Evolutionary conservation across 352 stramenopile species (phyloP).

Genomic region (Phytophthora podocarpi): DNA sequence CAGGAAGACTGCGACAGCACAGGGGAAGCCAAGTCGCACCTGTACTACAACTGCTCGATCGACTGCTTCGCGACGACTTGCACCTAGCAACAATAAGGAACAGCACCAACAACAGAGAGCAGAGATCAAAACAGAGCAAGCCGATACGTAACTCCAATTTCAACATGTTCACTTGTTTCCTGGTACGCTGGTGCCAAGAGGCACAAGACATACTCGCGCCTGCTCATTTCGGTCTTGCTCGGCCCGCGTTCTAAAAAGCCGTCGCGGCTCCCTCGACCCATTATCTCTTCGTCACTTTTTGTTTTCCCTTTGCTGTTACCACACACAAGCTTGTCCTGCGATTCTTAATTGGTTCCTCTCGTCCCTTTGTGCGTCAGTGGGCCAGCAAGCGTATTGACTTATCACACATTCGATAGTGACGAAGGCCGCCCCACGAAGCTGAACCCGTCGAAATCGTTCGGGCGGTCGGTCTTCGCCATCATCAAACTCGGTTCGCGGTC

Average conservation of each 20-base stretch:
- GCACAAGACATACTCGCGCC: slow-evolving; percentile 27
- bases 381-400: slow-evolving; percentile 29
- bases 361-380: slow-evolving; percentile 2
- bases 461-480: slow-evolving; percentile 54
- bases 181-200: slow-evolving; percentile 32
- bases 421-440: slow-evolving; percentile 90
- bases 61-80: slow-evolving; percentile 58
- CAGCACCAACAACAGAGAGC: slow-evolving; percentile 4
- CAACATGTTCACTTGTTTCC: slow-evolving; percentile 50
- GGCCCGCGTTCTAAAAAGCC: slow-evolving; percentile 42
- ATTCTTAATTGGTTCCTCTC: slow-evolving; percentile 18
- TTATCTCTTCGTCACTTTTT: slow-evolving; percentile 26
- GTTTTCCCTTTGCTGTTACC: slow-evolving; percentile 26
- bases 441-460: slow-evolving; percentile 91
- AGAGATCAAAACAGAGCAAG: slow-evolving; percentile 12
- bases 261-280: slow-evolving; percentile 29
- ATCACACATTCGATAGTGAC: slow-evolving; percentile 61
- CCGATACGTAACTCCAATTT: slow-evolving; percentile 33
- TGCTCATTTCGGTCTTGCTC: slow-evolving; percentile 30
- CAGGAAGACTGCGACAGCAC: slow-evolving; percentile 52
- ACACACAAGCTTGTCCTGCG: slow-evolving; percentile 15
- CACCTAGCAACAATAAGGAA: slow-evolving; percentile 32
- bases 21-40: slow-evolving; percentile 36
- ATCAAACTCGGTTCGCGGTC: slow-evolving; percentile 83
- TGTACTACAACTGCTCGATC: slow-evolving; percentile 72